phyloP scores from a whole-genome alignment of 2,329 filamentous ascomycete genomes.

The Paramyrothecium roridum region DNA sequence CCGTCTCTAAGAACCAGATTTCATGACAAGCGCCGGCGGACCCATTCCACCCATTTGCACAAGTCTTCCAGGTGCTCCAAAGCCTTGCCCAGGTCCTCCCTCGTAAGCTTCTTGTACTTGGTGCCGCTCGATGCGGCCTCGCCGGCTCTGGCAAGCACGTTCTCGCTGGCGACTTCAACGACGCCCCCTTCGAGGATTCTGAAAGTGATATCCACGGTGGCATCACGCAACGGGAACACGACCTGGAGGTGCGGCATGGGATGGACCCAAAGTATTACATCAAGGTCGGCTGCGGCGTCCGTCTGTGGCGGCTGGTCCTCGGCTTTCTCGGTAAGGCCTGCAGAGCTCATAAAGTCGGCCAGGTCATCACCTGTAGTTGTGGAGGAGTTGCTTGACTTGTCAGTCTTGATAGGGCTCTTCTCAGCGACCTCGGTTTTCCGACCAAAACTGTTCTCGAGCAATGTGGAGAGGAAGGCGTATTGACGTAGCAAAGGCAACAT shows the following conservation, averaged over 20 bases:
- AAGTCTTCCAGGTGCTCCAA: constrained; percentile 51
- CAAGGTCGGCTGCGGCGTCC: constrained; percentile 27
- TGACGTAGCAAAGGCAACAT: constrained; percentile 74
- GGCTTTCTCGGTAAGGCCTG: neutral
- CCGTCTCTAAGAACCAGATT: neutral
- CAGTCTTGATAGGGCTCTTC: constrained; percentile 5
- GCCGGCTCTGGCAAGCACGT: constrained; percentile 29
- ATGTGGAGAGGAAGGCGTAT: constrained; percentile 65
- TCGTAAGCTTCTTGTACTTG: constrained; percentile 32
- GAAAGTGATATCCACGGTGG: constrained; percentile 51
- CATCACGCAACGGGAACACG: constrained; percentile 48
- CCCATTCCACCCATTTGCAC: constrained; percentile 52
- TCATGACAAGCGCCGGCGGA: constrained; percentile 35
- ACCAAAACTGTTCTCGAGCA: constrained; percentile 62
- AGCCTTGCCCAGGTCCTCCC: constrained; percentile 39
- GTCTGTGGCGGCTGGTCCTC: neutral
- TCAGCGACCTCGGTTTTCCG: constrained; percentile 21
- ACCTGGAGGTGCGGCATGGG: constrained; percentile 47
- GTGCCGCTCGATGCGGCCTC: constrained; percentile 17
- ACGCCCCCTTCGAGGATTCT: constrained; percentile 59
- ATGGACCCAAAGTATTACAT: constrained; percentile 51
- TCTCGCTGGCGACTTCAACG: constrained; percentile 57
- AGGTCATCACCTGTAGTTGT: constrained; percentile 28
- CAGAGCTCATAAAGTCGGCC: constrained; percentile 22
- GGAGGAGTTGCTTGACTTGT: constrained; percentile 8